phyloP scores from a whole-genome alignment of 2,329 filamentous ascomycete species.

The Colletotrichum sp. region DNA sequence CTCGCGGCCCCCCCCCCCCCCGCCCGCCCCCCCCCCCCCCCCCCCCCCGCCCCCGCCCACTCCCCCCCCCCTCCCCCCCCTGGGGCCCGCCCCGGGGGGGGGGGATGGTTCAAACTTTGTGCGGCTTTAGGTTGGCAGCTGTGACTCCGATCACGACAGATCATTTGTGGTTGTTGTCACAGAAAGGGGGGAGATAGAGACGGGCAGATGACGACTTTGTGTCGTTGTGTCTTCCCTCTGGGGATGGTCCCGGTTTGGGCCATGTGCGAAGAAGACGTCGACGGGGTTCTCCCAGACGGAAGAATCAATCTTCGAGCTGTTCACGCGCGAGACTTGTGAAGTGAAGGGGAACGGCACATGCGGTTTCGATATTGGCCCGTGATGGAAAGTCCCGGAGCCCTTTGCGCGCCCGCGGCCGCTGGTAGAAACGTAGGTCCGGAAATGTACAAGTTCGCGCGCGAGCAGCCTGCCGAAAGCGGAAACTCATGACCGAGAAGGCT shows the following conservation, averaged over 20 bases:
- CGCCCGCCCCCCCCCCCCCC: too few relatives aligned
- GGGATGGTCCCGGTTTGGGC: neutral
- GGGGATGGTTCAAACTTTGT: neutral
- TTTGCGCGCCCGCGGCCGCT: neutral
- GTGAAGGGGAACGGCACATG: neutral
- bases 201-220: neutral
- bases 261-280: neutral
- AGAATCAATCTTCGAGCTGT: neutral
- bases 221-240: neutral
- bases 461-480: neutral
- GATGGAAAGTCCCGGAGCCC: neutral
- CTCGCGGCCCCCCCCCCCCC: too few relatives aligned
- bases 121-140: constrained; percentile 4
- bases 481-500: neutral
- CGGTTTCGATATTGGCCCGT: neutral
- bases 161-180: neutral
- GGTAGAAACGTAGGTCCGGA: neutral
- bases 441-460: neutral
- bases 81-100: too few relatives aligned
- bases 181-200: neutral
- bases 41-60: too few relatives aligned
- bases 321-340: neutral
- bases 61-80: too few relatives aligned
- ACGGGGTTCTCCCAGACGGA: neutral
- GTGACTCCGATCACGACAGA: constrained; percentile 16